A percentile compares a stretch with the other conserved stretches of the same genome.
phyloP scores from a whole-genome alignment of 1,284 basidiomycete genomes.

The Ceratobasidium sp. region DNA sequence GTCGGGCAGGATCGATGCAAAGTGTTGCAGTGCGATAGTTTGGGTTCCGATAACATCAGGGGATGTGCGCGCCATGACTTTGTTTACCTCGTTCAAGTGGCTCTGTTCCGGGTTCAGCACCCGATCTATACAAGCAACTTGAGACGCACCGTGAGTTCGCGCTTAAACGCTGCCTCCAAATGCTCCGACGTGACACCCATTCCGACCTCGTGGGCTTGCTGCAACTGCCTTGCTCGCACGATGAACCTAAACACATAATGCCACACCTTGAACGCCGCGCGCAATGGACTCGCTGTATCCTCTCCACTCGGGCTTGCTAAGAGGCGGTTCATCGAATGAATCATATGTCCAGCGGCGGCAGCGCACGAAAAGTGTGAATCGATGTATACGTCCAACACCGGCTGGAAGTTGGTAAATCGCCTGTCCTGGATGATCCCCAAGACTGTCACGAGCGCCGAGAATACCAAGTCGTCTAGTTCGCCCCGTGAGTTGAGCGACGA shows the following conservation, averaged over 20 bases:
- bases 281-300: constrained; percentile 78
- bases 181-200: constrained; percentile 86
- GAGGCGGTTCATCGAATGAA: constrained; percentile 85
- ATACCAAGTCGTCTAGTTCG: constrained; percentile 86
- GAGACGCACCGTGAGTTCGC: constrained; percentile 62
- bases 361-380: constrained; percentile 85
- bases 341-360: constrained; percentile 78
- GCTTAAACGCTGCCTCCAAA: constrained; percentile 84
- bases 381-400: constrained; percentile 93
- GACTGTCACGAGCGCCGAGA: constrained; percentile 89
- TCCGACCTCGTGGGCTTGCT: constrained; percentile 78
- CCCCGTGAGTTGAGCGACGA: constrained; percentile 75
- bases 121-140: background rate
- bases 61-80: constrained; percentile 83
- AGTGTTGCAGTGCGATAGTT: constrained; percentile 91
- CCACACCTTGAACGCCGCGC: constrained; percentile 94
- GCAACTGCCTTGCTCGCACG: constrained; percentile 83
- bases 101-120: constrained; percentile 43
- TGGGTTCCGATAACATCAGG: constrained; percentile 95
- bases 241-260: constrained; percentile 96
- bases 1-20: constrained; percentile 90
- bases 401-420: constrained; percentile 94
- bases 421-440: constrained; percentile 91
- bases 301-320: constrained; percentile 74
- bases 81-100: constrained; percentile 82